phyloP scores from a whole-genome alignment of 805 yeast genomes.

The Dipodascus geniculatus region DNA sequence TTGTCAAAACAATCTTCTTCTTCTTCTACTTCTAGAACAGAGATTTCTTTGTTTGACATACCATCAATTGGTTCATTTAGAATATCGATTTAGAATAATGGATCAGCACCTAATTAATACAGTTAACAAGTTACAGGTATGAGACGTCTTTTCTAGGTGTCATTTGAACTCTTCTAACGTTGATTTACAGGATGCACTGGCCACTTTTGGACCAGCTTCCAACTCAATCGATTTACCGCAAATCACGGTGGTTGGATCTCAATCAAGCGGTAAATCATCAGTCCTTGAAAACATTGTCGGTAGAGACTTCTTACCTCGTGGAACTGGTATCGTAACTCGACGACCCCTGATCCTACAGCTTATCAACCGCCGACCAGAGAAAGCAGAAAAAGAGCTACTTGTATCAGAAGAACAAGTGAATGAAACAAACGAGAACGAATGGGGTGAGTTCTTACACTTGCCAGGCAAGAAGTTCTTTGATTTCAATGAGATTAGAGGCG shows the following conservation, averaged over 20 bases:
- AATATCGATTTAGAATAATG: conserved; percentile 32
- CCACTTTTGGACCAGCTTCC: conserved; percentile 74
- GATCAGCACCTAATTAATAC: conserved; percentile 72
- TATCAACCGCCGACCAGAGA: conserved; percentile 48
- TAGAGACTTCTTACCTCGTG: conserved; percentile 83
- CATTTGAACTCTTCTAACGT: background rate
- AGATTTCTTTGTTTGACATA: background rate
- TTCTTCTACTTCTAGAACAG: background rate
- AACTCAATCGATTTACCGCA: conserved; percentile 82
- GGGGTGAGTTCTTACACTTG: conserved; percentile 95
- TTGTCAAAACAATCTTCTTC: background rate
- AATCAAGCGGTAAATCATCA: conserved; percentile 80
- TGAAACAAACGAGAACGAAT: conserved; percentile 40
- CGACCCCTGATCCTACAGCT: conserved; percentile 74
- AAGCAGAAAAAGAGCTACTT: conserved; percentile 10
- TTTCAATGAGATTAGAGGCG: conserved; percentile 80
- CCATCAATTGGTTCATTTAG: background rate
- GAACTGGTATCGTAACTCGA: conserved; percentile 83
- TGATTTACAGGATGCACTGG: conserved; percentile 61
- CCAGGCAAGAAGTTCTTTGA: conserved; percentile 82
- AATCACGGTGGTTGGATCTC: conserved; percentile 85
- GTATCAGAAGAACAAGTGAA: conserved; percentile 7
- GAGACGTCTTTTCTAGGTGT: too few relatives aligned
- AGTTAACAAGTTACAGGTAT: conserved; percentile 56
- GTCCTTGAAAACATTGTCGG: conserved; percentile 87